phyloP scores from a whole-genome alignment of 108 stramenopile genomes.

The Cyclotella choctawhatcheeana region DNA sequence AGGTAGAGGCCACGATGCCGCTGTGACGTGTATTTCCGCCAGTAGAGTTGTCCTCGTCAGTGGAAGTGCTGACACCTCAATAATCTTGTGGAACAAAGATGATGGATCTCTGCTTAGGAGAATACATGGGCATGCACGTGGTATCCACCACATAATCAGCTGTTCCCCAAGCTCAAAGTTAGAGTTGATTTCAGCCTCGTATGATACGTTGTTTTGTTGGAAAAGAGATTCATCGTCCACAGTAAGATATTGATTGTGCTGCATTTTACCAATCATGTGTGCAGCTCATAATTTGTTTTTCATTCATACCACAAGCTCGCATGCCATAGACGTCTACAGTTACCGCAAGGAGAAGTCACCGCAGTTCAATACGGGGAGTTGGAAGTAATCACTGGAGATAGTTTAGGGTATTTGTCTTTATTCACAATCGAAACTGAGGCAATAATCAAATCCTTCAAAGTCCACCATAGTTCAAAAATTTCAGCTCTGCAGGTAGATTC shows the following conservation, averaged over 20 bases:
- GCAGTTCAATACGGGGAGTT: slow-evolving; percentile 60
- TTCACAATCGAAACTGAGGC: slow-evolving; percentile 62
- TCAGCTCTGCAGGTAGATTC: slow-evolving; percentile 65
- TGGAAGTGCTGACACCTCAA: slow-evolving; percentile 63
- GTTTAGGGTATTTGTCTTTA: slow-evolving; percentile 49
- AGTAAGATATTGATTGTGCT: not conserved
- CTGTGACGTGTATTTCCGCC: slow-evolving; percentile 55
- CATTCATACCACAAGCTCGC: slow-evolving; percentile 6
- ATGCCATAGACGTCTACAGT: slow-evolving; percentile 40
- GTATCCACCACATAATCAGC: slow-evolving; percentile 54
- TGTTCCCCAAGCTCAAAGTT: slow-evolving; percentile 34
- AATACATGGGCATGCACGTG: slow-evolving; percentile 58
- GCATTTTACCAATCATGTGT: not conserved
- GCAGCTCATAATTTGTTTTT: not conserved
- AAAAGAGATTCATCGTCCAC: slow-evolving; percentile 3
- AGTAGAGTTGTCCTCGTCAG: slow-evolving; percentile 54
- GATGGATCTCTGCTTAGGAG: slow-evolving; percentile 51
- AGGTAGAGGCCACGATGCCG: slow-evolving; percentile 60
- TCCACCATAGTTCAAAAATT: slow-evolving; percentile 56
- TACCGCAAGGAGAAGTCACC: slow-evolving; percentile 56
- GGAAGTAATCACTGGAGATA: slow-evolving; percentile 71
- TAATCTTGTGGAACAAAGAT: slow-evolving; percentile 57
- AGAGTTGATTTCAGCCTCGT: slow-evolving; percentile 38
- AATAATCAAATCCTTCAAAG: slow-evolving; percentile 49
- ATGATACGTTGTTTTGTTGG: slow-evolving; percentile 38